Conservation (phyloP, 345 rosid species). For the Sisymbrium altissimum region DNA sequence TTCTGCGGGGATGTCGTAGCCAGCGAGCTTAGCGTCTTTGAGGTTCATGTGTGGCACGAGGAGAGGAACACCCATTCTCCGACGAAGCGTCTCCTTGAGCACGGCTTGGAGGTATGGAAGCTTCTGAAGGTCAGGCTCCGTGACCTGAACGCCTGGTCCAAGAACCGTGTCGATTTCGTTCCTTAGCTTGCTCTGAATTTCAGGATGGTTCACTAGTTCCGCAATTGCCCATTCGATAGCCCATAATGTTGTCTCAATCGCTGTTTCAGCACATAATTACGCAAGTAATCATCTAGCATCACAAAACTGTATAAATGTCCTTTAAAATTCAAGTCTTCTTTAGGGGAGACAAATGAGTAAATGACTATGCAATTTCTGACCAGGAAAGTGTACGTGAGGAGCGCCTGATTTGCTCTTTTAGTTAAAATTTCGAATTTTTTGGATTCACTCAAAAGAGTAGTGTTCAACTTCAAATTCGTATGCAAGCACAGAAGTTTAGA, state of each 20-base stretch:
- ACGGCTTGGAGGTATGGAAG: slow-evolving; percentile 97
- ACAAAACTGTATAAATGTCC: neutral
- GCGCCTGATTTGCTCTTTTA: neutral
- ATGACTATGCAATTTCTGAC: too few species aligned
- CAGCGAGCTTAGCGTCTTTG: slow-evolving; percentile 77
- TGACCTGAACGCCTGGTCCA: slow-evolving; percentile 67
- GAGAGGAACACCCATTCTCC: slow-evolving; percentile 91
- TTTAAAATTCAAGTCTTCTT: neutral
- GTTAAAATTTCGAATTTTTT: neutral
- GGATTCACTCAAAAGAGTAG: neutral
- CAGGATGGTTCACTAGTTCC: slow-evolving; percentile 86
- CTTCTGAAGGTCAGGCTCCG: slow-evolving; percentile 75
- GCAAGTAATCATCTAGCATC: neutral
- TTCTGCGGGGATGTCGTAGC: slow-evolving; percentile 87
- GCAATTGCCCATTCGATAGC: slow-evolving; percentile 96
- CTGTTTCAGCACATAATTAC: slow-evolving; percentile 40
- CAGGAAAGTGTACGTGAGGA: neutral
- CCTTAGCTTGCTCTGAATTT: slow-evolving; percentile 70
- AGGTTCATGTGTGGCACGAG: slow-evolving; percentile 99
- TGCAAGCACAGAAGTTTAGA: slow-evolving; percentile 1
- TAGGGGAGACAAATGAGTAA: neutral
- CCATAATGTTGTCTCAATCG: slow-evolving; percentile 94
- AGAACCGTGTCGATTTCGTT: slow-evolving; percentile 73
- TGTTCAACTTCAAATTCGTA: neutral
- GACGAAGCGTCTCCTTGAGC: slow-evolving; percentile 81